Evolutionary conservation across 495 filamentous ascomycete species (phyloP).

Genomic region (Aspergillus diversus): DNA sequence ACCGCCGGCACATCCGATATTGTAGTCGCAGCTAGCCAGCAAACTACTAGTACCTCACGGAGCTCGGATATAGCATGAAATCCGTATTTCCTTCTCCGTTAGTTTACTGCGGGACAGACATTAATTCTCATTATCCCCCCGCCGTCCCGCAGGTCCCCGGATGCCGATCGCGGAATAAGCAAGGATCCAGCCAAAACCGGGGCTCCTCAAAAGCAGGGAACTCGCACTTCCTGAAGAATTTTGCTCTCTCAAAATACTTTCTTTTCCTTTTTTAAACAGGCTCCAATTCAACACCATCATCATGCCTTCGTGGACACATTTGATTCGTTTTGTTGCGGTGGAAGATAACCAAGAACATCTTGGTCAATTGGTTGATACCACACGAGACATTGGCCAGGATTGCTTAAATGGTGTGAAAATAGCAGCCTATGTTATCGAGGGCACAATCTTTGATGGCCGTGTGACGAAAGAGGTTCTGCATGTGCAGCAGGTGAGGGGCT

Average conservation of each 20-base stretch:
- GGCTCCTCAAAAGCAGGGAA: no score
- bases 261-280: neutral
- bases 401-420: conserved; percentile 37
- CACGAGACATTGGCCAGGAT: conserved; percentile 42
- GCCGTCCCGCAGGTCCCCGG: no score
- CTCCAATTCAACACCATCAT: neutral
- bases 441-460: conserved; percentile 42
- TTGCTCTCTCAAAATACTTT: neutral
- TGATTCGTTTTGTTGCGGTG: conserved; percentile 51
- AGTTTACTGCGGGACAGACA: no score
- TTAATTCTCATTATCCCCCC: no score
- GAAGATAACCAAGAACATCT: conserved; percentile 46
- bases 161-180: no score
- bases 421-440: conserved; percentile 37
- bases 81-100: no score
- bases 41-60: no score
- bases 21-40: no score
- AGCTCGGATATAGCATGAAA: no score
- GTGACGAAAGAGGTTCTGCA: conserved; percentile 39
- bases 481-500: conserved; percentile 30
- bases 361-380: conserved; percentile 42
- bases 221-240: no score
- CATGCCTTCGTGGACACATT: conserved; percentile 39
- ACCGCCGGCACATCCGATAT: no score
- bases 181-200: no score